These are phyloP conservation scores for Yarrowia hollandica DNA, from an alignment of 805 yeast species.

Conservation along the genomic window DNA sequence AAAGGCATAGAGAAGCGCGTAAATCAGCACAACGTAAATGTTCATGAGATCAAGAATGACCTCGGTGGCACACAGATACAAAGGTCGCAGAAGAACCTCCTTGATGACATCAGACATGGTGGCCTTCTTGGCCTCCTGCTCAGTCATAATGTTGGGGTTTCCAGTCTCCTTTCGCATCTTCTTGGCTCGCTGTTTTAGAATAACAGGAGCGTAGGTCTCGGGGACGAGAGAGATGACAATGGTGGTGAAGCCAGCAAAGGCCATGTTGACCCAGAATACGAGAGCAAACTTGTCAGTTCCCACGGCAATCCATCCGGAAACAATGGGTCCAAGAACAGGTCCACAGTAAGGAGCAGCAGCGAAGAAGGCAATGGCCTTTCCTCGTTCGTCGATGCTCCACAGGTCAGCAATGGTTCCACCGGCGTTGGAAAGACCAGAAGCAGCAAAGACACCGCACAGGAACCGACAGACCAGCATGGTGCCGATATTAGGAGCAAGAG, in stretches of 20 bases:
- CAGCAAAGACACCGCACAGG: conserved; percentile 80
- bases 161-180: conserved; percentile 77
- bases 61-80: conserved; percentile 72
- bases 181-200: conserved; percentile 68
- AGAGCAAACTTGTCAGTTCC: conserved; percentile 62
- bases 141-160: conserved; percentile 84
- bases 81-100: conserved; percentile 71
- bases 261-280: conserved; percentile 89
- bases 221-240: conserved; percentile 64
- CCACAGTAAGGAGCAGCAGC: conserved; percentile 93
- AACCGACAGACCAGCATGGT: conserved; percentile 80
- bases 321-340: conserved; percentile 86
- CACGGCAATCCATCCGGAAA: conserved; percentile 80
- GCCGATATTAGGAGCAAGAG: conserved; percentile 78
- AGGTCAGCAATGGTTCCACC: conserved; percentile 92
- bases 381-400: conserved; percentile 78
- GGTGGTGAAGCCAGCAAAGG: conserved; percentile 86
- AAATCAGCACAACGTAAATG: conserved; percentile 81
- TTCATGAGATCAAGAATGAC: conserved; percentile 85
- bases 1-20: conserved; percentile 87
- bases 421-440: conserved; percentile 80
- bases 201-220: conserved; percentile 92
- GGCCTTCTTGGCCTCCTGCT: conserved; percentile 86
- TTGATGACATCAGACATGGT: conserved; percentile 64
- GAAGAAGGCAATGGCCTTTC: conserved; percentile 85